These are phyloP conservation scores for Spergularia marina DNA, from an alignment of 148 eudicot genomes.

Conservation along the genomic window DNA sequence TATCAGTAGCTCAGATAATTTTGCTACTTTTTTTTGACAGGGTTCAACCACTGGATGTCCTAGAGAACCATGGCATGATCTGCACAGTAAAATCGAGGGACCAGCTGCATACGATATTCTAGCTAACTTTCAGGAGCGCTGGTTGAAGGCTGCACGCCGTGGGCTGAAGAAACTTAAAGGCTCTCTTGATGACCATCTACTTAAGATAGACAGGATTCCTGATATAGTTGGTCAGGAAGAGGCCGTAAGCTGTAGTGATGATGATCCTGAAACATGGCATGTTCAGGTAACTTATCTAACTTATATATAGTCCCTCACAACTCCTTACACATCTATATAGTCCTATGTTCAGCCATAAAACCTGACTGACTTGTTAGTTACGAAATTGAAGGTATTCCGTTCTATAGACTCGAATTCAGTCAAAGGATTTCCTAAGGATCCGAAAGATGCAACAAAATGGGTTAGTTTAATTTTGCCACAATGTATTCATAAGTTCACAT, in stretches of 20 bases:
- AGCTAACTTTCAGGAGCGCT: slow-evolving; percentile 83
- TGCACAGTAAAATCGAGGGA: slow-evolving; percentile 88
- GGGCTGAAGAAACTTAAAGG: slow-evolving; percentile 65
- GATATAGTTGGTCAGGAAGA: slow-evolving; percentile 60
- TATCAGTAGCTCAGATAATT: background rate
- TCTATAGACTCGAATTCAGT: slow-evolving; percentile 92
- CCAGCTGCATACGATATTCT: slow-evolving; percentile 92
- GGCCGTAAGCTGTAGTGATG: slow-evolving; percentile 36
- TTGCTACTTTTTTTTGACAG: slow-evolving; percentile 31
- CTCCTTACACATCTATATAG: background rate
- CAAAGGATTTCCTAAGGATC: slow-evolving; percentile 85
- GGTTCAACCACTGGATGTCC: slow-evolving; percentile 72
- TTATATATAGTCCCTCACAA: background rate
- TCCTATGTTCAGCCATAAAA: background rate
- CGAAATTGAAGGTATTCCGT: slow-evolving; percentile 62
- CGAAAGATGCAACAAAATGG: slow-evolving; percentile 58
- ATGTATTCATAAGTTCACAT: background rate
- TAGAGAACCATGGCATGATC: slow-evolving; percentile 98
- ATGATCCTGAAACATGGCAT: slow-evolving; percentile 82
- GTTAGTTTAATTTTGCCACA: slow-evolving; percentile 27
- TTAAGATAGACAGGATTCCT: slow-evolving; percentile 63
- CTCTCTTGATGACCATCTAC: slow-evolving; percentile 72
- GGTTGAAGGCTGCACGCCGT: slow-evolving; percentile 70
- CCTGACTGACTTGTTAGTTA: background rate
- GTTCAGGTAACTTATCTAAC: slow-evolving; percentile 51